Conservation (phyloP, 2,329 filamentous ascomycete species). For the Fusarium luffae region DNA sequence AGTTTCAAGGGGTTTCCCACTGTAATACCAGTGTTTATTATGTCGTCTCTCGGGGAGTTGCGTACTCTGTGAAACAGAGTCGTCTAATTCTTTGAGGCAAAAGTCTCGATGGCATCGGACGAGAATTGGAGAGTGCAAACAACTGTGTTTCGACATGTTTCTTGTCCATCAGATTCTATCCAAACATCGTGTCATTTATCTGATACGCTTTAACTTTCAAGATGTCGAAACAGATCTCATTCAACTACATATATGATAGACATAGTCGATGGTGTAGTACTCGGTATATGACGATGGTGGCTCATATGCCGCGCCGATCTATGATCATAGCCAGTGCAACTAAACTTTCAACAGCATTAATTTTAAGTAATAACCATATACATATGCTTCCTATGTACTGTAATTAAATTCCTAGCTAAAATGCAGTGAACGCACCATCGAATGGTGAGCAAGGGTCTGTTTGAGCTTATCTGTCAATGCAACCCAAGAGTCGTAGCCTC, state of each 20-base stretch:
- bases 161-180: conserved; percentile 1
- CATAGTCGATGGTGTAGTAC: neutral
- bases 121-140: conserved; percentile 9
- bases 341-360: neutral
- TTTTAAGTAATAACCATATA: conserved; percentile 8
- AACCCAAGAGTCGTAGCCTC: conserved; percentile 4
- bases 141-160: conserved; percentile 25
- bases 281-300: neutral
- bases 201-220: neutral
- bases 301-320: neutral
- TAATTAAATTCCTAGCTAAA: neutral
- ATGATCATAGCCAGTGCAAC: neutral
- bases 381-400: neutral
- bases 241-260: neutral
- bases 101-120: conserved; percentile 1
- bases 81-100: neutral
- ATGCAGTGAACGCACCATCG: neutral
- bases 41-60: neutral
- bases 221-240: neutral
- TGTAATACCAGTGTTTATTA: neutral
- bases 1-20: conserved; percentile 24
- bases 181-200: conserved; percentile 3
- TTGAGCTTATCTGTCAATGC: conserved; percentile 8
- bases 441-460: conserved; percentile 5
- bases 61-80: conserved; percentile 17